A percentile compares a stretch with the other conserved stretches of the same genome.
Evolutionary conservation across 148 eudicot species (phyloP).

Genomic region (Gaultheria prostrata): DNA sequence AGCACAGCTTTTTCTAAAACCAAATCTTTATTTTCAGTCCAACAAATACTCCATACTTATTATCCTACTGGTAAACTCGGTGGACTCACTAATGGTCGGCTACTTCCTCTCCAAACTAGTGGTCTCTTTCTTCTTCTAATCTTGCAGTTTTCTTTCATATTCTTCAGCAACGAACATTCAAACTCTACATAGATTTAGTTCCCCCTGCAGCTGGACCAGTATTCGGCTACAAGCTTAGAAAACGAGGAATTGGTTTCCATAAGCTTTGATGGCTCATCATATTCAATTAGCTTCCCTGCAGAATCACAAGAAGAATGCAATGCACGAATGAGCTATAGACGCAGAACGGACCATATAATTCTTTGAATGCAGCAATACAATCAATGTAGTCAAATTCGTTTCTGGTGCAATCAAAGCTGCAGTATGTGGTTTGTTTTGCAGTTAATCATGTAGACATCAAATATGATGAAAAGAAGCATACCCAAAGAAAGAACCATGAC

Average conservation of each 20-base stretch:
- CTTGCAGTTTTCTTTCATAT: neutral
- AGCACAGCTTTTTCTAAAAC: too few relatives aligned
- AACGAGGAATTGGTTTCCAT: slow-evolving; percentile 52
- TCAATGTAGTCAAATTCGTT: too few relatives aligned
- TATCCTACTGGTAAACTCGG: neutral
- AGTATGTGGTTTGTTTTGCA: neutral
- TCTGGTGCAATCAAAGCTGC: neutral
- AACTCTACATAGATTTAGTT: slow-evolving; percentile 24
- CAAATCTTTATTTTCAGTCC: too few relatives aligned
- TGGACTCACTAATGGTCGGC: too few relatives aligned
- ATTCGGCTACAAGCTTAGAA: slow-evolving; percentile 71
- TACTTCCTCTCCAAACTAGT: neutral
- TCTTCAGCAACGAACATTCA: neutral
- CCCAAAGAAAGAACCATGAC: slow-evolving; percentile 73
- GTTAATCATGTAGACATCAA: neutral
- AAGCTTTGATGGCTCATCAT: slow-evolving; percentile 64
- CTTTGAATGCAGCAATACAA: too few relatives aligned
- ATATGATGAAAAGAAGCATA: slow-evolving; percentile 27
- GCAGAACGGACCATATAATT: too few relatives aligned
- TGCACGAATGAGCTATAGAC: neutral
- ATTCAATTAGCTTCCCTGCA: slow-evolving; percentile 64
- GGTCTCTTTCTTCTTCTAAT: neutral
- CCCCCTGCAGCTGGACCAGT: slow-evolving; percentile 63
- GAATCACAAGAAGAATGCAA: neutral
- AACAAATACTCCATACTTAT: too few relatives aligned